These are phyloP conservation scores for Silene noctiflora DNA, from an alignment of 179 eudicot species.

Conservation along the genomic window DNA sequence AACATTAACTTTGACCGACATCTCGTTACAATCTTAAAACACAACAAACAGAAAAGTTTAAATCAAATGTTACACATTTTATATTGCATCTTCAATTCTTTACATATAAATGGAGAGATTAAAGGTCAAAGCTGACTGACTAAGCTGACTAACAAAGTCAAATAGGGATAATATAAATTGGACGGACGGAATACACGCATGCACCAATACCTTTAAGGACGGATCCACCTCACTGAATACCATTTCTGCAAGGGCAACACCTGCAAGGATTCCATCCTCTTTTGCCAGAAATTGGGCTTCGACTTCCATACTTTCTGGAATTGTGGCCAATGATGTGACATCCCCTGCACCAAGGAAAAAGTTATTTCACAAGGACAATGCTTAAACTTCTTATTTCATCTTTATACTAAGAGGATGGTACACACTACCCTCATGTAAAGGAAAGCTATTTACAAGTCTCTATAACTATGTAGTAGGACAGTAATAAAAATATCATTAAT, in stretches of 20 bases:
- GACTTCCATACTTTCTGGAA: constrained; percentile 79
- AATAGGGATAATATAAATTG: background rate
- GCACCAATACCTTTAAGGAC: constrained; percentile 62
- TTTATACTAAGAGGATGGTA: background rate
- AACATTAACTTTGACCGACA: background rate
- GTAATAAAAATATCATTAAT: background rate
- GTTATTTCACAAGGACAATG: background rate
- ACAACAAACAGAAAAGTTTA: too few species aligned
- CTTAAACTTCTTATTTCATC: background rate
- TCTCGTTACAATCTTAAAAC: too few species aligned
- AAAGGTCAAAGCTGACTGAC: background rate
- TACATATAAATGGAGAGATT: background rate
- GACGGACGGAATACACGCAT: background rate
- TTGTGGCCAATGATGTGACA: constrained; percentile 88
- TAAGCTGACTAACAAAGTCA: background rate
- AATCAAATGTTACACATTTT: background rate
- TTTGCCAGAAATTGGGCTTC: constrained; percentile 91
- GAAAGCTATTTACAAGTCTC: background rate
- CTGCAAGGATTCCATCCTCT: constrained; percentile 89
- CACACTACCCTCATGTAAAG: background rate
- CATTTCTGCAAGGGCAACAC: constrained; percentile 88
- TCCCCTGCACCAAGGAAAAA: constrained; percentile 48
- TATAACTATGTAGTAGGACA: background rate
- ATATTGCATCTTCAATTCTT: background rate
- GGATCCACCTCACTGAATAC: constrained; percentile 83